Evolutionary conservation across 2,329 filamentous ascomycete genomes (phyloP).

Genomic region (Akanthomyces uredinophilus): DNA sequence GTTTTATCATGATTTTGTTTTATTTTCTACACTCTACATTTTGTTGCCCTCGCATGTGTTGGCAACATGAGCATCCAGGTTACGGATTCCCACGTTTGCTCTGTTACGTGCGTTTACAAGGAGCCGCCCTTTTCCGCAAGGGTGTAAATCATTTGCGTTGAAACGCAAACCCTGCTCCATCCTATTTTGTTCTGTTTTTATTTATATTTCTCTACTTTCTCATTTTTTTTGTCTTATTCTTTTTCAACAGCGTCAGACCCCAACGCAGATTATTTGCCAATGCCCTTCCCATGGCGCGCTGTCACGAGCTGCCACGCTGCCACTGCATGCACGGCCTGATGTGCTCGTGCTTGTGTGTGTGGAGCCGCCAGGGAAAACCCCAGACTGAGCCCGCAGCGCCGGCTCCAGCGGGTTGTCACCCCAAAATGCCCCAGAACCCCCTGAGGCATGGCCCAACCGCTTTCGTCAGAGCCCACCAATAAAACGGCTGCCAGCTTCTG

Average conservation of each 20-base stretch:
- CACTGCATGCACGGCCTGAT: background rate
- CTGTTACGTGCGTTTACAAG: too few species aligned
- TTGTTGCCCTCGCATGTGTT: too few species aligned
- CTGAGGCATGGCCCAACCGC: background rate
- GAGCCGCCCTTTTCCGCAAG: too few species aligned
- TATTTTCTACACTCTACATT: too few species aligned
- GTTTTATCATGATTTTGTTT: too few species aligned
- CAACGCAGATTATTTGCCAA: background rate
- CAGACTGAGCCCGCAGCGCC: background rate
- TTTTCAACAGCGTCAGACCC: background rate
- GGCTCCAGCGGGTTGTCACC: background rate
- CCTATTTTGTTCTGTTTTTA: too few species aligned
- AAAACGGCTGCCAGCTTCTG: background rate
- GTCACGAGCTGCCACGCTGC: slow-evolving; percentile 10
- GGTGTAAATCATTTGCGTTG: too few species aligned
- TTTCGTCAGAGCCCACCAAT: background rate
- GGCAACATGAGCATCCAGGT: too few species aligned
- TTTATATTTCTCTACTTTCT: too few species aligned
- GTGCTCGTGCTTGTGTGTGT: background rate
- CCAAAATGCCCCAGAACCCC: background rate
- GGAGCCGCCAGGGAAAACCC: background rate
- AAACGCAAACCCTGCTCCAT: too few species aligned
- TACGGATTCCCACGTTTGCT: too few species aligned
- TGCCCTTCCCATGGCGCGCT: background rate
- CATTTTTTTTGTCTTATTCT: too few species aligned